phyloP scores from a whole-genome alignment of 768 basidiomycete species.

The Mycena alexandri region DNA sequence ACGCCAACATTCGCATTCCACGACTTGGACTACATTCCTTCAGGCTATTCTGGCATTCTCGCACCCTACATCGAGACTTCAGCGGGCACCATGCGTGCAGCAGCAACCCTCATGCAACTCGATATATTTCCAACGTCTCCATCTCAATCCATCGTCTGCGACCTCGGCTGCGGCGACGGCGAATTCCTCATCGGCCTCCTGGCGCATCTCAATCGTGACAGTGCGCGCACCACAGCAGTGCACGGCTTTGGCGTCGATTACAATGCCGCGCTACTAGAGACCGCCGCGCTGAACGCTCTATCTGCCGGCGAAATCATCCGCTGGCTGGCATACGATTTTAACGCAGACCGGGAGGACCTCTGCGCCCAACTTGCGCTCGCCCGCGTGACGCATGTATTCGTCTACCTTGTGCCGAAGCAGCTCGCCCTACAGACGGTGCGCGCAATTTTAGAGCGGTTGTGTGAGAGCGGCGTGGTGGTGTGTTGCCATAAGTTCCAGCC shows the following conservation, averaged over 20 bases:
- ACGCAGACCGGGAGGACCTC: constrained; percentile 20
- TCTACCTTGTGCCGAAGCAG: constrained; percentile 31
- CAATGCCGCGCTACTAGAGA: constrained; percentile 15
- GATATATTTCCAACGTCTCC: constrained; percentile 12
- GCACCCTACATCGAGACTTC: constrained; percentile 29
- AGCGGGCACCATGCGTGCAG: constrained; percentile 27
- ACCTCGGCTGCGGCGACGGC: constrained; percentile 31
- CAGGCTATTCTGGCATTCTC: constrained; percentile 25
- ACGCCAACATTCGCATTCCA: constrained; percentile 26
- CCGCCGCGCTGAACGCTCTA: constrained; percentile 15
- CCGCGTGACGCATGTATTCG: constrained; percentile 25
- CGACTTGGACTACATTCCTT: constrained; percentile 30
- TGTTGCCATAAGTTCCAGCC: constrained; percentile 30
- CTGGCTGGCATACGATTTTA: constrained; percentile 27
- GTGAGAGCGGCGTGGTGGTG: constrained; percentile 20
- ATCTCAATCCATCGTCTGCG: constrained; percentile 20
- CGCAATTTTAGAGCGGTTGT: constrained; percentile 15
- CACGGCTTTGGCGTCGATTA: constrained; percentile 30
- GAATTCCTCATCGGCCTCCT: constrained; percentile 27
- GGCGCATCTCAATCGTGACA: constrained; percentile 9
- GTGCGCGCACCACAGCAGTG: constrained; percentile 4
- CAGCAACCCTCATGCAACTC: constrained; percentile 24
- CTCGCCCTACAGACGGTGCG: constrained; percentile 25
- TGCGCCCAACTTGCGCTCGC: constrained; percentile 13
- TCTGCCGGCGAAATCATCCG: constrained; percentile 8